phyloP scores from a whole-genome alignment of 345 rosid species.

The Acer campestre region DNA sequence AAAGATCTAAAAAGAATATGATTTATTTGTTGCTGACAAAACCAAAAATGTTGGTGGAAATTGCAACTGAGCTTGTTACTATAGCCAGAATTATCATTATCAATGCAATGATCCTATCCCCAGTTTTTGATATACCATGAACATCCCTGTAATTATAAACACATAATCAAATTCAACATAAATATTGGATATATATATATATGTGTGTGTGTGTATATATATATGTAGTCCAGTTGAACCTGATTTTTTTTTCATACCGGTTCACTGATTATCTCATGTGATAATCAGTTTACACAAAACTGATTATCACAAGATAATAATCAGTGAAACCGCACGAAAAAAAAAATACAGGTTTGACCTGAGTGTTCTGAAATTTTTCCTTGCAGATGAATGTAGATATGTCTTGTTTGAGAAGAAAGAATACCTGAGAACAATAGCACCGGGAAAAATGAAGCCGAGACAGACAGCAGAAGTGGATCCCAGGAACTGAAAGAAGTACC shows the following conservation, averaged over 20 bases:
- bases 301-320: too few relatives aligned
- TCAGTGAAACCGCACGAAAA: too few relatives aligned
- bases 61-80: conserved; percentile 49
- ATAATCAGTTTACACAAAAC: too few relatives aligned
- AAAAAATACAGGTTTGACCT: too few relatives aligned
- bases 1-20: not conserved
- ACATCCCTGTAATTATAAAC: conserved; percentile 45
- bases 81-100: conserved; percentile 51
- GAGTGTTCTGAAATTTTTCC: too few relatives aligned
- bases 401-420: not conserved
- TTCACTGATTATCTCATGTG: too few relatives aligned
- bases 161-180: too few relatives aligned
- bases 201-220: too few relatives aligned
- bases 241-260: too few relatives aligned
- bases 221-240: too few relatives aligned
- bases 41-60: conserved; percentile 43
- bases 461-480: conserved; percentile 87
- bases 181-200: too few relatives aligned
- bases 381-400: too few relatives aligned
- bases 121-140: conserved; percentile 39
- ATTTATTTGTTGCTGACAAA: conserved; percentile 20
- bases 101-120: conserved; percentile 38
- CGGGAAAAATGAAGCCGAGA: conserved; percentile 88
- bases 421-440: conserved; percentile 74
- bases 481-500: conserved; percentile 83